Percentiles rank a stretch among this genome's conserved stretches.
phyloP scores from a whole-genome alignment of 306 rosid species.

The Albizia julibrissin region DNA sequence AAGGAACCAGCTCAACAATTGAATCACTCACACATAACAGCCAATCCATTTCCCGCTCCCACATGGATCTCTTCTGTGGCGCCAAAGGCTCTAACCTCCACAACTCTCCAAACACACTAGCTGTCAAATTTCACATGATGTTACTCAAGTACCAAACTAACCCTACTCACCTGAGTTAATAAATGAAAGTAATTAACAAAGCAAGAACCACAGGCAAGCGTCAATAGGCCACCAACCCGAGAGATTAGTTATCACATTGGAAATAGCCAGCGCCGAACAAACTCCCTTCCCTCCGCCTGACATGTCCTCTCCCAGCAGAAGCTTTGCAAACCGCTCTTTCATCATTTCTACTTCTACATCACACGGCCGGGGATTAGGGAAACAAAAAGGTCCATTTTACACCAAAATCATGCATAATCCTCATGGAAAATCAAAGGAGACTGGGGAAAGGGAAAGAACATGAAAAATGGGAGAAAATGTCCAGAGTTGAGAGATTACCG shows the following conservation, averaged over 20 bases:
- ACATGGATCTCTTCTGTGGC: constrained; percentile 44
- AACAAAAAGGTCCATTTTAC: neutral
- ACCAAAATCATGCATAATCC: neutral
- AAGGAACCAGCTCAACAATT: constrained; percentile 53
- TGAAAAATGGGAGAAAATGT: neutral
- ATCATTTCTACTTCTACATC: constrained; percentile 47
- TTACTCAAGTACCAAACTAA: neutral
- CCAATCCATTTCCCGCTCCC: constrained; percentile 58
- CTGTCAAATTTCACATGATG: constrained; percentile 24
- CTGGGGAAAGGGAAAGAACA: neutral
- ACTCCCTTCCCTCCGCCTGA: constrained; percentile 59
- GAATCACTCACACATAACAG: constrained; percentile 48
- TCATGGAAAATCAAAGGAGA: neutral
- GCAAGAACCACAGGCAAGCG: neutral
- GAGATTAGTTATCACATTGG: constrained; percentile 56
- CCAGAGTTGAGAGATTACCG: neutral
- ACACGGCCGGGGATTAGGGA: neutral
- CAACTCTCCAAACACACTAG: constrained; percentile 49
- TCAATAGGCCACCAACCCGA: constrained; percentile 34
- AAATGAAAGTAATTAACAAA: neutral
- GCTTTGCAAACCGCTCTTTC: constrained; percentile 58
- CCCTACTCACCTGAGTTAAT: neutral
- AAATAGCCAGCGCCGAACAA: constrained; percentile 50
- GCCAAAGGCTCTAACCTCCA: constrained; percentile 54
- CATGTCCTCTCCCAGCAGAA: constrained; percentile 58